These are phyloP conservation scores for Cladophialophora immunda DNA, from an alignment of 2,329 filamentous ascomycete genomes.

Conservation along the genomic window DNA sequence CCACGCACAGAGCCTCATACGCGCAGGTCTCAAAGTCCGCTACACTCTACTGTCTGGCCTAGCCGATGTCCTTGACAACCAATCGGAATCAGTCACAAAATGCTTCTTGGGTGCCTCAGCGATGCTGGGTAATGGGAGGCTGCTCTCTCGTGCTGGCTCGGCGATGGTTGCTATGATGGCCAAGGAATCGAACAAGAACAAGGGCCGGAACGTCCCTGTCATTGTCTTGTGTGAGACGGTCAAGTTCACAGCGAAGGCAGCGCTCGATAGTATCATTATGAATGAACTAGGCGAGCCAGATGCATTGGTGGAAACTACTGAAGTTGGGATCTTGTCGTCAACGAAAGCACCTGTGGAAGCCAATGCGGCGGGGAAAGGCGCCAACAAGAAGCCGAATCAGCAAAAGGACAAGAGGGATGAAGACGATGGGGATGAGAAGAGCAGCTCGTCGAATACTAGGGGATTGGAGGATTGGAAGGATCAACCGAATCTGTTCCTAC, in stretches of 20 bases:
- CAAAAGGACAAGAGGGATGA: conserved; percentile 45
- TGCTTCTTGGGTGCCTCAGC: conserved; percentile 89
- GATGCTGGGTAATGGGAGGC: conserved; percentile 92
- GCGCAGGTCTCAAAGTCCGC: conserved; percentile 76
- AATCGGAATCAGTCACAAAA: conserved; percentile 65
- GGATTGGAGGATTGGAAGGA: conserved; percentile 65
- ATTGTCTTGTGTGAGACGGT: conserved; percentile 92
- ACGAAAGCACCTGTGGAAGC: conserved; percentile 38
- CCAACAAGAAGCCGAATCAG: conserved; percentile 32
- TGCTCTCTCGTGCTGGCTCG: conserved; percentile 89
- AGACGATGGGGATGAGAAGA: conserved; percentile 37
- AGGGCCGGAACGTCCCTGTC: conserved; percentile 72
- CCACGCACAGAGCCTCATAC: conserved; percentile 74
- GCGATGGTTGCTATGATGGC: conserved; percentile 87
- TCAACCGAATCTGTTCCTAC: conserved; percentile 67
- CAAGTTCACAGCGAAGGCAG: conserved; percentile 91
- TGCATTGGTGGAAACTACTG: conserved; percentile 59
- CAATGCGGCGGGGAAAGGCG: conserved; percentile 19
- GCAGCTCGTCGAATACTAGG: conserved; percentile 35
- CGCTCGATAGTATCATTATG: conserved; percentile 88
- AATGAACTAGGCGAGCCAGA: conserved; percentile 88
- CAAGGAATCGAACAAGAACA: conserved; percentile 62
- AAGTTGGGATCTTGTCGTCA: conserved; percentile 33
- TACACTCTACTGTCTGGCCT: conserved; percentile 85
- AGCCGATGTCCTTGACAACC: conserved; percentile 71